Base-by-base conservation (phyloP, 2,329 filamentous ascomycete genomes). In the Capronia americana region DNA sequence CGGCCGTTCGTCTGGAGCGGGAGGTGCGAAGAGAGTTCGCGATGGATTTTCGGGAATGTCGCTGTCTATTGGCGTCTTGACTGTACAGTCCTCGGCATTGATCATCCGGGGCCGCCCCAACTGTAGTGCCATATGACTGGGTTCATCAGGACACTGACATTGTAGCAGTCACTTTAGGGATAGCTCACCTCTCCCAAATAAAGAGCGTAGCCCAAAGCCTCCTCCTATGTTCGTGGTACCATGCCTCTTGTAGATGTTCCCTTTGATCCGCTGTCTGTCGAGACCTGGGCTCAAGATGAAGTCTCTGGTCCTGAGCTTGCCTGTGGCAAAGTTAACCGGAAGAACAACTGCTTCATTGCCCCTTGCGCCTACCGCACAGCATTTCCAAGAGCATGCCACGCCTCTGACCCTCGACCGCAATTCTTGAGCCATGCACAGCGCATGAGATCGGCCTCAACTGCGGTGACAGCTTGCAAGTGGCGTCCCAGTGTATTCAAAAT, bases 401-500 rank as follows among this genome's bases (percentile, higher is more conserved):
- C 26, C 32, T 62, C 60, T 14, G 34, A 30, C 4, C 60, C 60
- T 26, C 38, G 26, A 24, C 60, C 60, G 34, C 53, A 14, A n/a
- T 62, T 62, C 60, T 62, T 62, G 24, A 62, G 34, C 60, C 60
- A 62, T 12, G 56, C 32, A 41, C 30, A 38, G 30, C 56, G n/a
- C 8, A 58, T 32, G 41, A 44, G 38, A 44, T 58, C 14, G 4
- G 56, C 26, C 38, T 62, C 50, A 14, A 62, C 60, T 4, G 20
- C 32, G 54, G 60, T 55, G 26, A 56, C 10, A 55, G 60, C 60
- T 8, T 46, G 41, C n/a, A 46, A 14, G 6, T 46, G 41, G 41
- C 41, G 41, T 46, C 41, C 41, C 7, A 46, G 12, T n/a, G 12
- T n/a, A 20, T 20, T 20, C 41, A 46, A 10, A 20, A 46, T 20